Percentiles rank a stretch among this genome's conserved stretches.
Conservation (phyloP, 2,329 filamentous ascomycete species). For the Dothistroma septosporum region DNA sequence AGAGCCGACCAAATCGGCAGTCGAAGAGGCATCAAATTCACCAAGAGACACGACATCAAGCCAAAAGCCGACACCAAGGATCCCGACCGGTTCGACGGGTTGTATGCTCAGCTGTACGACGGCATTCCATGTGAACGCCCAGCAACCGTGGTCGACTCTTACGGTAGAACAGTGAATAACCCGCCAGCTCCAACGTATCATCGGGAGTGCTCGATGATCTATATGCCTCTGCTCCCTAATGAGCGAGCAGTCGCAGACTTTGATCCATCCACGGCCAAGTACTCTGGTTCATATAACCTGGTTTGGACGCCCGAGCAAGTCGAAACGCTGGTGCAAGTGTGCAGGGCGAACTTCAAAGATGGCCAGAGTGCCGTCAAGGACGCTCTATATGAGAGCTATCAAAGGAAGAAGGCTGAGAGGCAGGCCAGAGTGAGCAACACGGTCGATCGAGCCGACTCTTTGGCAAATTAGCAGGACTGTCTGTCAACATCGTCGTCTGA, state of each 20-base stretch:
- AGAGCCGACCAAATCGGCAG: conserved; percentile 34
- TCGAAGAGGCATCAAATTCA: conserved; percentile 32
- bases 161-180: conserved; percentile 29
- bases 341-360: conserved; percentile 27
- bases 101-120: conserved; percentile 34
- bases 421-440: conserved; percentile 7
- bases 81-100: conserved; percentile 29
- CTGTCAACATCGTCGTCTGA: background rate
- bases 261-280: conserved; percentile 34
- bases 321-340: conserved; percentile 32
- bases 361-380: conserved; percentile 27
- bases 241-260: conserved; percentile 32
- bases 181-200: conserved; percentile 27
- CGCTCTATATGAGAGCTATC: conserved; percentile 24
- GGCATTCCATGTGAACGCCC: conserved; percentile 22
- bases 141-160: conserved; percentile 29
- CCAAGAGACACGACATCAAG: conserved; percentile 27
- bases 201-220: conserved; percentile 32
- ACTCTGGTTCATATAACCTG: conserved; percentile 32
- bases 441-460: background rate
- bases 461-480: background rate
- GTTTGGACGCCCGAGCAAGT: conserved; percentile 36
- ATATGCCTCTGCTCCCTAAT: conserved; percentile 33
- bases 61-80: conserved; percentile 21
- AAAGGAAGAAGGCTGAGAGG: conserved; percentile 23